Percentiles rank a stretch among this genome's conserved stretches.
Conservation (phyloP, 2,329 filamentous ascomycete species). For the Torrubiella hemipterigena region DNA sequence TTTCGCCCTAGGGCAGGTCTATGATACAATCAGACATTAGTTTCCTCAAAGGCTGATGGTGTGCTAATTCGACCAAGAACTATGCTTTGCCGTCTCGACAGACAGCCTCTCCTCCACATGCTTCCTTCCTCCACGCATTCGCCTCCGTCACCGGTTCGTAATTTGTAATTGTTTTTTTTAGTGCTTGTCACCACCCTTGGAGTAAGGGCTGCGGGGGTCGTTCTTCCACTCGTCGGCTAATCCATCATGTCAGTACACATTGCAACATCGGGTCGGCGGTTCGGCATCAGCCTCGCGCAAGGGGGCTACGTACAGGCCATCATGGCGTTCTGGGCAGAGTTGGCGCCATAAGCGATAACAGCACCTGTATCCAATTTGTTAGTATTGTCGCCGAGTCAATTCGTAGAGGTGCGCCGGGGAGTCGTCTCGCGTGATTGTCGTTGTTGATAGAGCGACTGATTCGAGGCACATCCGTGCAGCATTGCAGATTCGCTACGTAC, state of each 20-base stretch:
- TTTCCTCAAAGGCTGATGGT: conserved; percentile 3
- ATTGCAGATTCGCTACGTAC: conserved; percentile 44
- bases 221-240: conserved; percentile 92
- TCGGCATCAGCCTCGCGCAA: not conserved
- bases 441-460: conserved; percentile 1
- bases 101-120: not conserved
- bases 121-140: conserved; percentile 1
- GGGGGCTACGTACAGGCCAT: conserved; percentile 51
- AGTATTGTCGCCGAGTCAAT: conserved; percentile 3
- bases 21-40: conserved; percentile 8
- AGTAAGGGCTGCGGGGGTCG: conserved; percentile 77
- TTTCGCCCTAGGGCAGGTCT: conserved; percentile 7
- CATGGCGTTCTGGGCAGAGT: conserved; percentile 67
- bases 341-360: conserved; percentile 84
- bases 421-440: too few relatives aligned
- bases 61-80: conserved; percentile 4
- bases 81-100: conserved; percentile 4
- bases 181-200: conserved; percentile 31
- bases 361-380: conserved; percentile 42
- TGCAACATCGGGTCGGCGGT: conserved; percentile 10
- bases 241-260: too few relatives aligned
- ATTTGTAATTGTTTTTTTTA: too few relatives aligned
- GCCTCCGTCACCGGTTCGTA: too few relatives aligned
- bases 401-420: not conserved
- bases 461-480: conserved; percentile 5